Base-by-base conservation (phyloP, 257 asterid species). In the Cruciata laevipes region DNA sequence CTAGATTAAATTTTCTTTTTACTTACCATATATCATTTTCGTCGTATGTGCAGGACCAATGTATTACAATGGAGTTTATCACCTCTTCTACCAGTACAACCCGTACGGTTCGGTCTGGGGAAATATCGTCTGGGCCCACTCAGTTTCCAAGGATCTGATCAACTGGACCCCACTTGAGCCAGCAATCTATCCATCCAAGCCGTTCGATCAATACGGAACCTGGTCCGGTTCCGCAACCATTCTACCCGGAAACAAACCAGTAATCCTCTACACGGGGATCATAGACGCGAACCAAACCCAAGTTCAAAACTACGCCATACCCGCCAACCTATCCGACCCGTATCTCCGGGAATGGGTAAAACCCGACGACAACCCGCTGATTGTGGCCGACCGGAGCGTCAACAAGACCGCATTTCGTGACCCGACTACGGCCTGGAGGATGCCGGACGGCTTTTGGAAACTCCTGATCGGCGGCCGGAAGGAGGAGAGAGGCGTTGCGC, bases 221-320 rank as follows among this genome's bases (percentile, higher is more conserved):
- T 90, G 97, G 97, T 86, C 97, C 0, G 96, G 97, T 1, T 90
- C 97, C 0, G 92, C 90, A 63, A 86, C 97, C 0, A 32, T 82
- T 37, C 83, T 82, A 2, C 93, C 95, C 0, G 96, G 89, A 3
- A 83, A 84, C 69, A 85, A 74, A 63, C 97, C 97, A 16, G 3
- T 82, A 0, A 88, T 90, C 13, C 83, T 90, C 20, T 86, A 88
- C 85, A 90, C 95, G 0, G 97, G 97, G 1, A 80, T 90, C 9
- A 14, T 85, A 0, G 91, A 88, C 70, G 1, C 3, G 2, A 72
- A 80, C 17, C 73, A 66, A 20, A 78, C 95, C 0, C 93, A 90
- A 40, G 96, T 86, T 73, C 96, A 90, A 73, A 90, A 90, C 83
- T 88, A 88, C 8, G 96, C 93, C 0, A 49, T 88, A 14, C 97